These are phyloP conservation scores for Magnusiomyces tetraspermus DNA, from an alignment of 1,139 yeast species.

Conservation along the genomic window DNA sequence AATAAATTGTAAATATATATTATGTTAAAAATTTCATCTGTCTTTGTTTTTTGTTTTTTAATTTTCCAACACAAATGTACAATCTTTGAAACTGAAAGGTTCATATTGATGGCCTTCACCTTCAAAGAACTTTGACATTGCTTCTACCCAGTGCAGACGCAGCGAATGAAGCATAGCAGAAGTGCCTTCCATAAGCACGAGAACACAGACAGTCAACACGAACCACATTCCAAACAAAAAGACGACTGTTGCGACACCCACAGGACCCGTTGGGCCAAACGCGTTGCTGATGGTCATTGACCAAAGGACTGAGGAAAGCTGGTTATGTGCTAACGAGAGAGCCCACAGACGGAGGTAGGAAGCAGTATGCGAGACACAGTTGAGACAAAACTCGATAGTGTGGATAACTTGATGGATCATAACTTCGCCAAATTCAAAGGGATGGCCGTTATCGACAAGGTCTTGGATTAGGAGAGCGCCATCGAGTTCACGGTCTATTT, in stretches of 20 bases:
- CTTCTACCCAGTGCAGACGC: constrained; percentile 98
- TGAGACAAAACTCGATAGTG: constrained; percentile 94
- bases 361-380: constrained; percentile 97
- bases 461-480: constrained; percentile 21
- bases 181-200: constrained; percentile 97
- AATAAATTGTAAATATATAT: background rate
- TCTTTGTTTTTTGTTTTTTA: too few species aligned
- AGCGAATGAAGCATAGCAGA: constrained; percentile 97
- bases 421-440: constrained; percentile 76
- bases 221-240: constrained; percentile 91
- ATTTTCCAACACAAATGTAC: background rate
- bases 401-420: constrained; percentile 97
- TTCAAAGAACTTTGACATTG: constrained; percentile 94
- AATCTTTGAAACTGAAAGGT: constrained; percentile 55
- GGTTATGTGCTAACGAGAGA: constrained; percentile 92
- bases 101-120: constrained; percentile 89
- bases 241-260: constrained; percentile 67
- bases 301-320: constrained; percentile 90
- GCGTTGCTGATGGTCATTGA: constrained; percentile 85
- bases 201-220: constrained; percentile 74
- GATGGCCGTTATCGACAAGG: constrained; percentile 22
- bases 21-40: background rate
- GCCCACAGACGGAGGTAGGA: constrained; percentile 97
- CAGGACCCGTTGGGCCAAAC: constrained; percentile 59
- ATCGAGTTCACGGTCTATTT: constrained; percentile 29